Base-by-base conservation (phyloP, 176 grass and related monocot genomes). In the Raddia distichophylla region DNA sequence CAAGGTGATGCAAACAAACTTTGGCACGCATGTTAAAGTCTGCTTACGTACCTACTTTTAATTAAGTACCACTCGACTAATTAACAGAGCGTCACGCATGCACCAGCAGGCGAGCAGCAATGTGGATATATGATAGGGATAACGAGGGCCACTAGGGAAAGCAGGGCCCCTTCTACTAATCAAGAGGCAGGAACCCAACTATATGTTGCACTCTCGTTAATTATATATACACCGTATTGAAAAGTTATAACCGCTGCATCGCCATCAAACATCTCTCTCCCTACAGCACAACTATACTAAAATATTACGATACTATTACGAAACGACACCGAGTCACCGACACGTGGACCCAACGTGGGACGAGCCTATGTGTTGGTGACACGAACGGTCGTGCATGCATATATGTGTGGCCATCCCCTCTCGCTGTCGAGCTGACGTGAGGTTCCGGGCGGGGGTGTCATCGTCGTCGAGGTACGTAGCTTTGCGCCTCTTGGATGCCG, bases 21-120 rank as follows among this genome's bases (percentile, higher is more conserved):
- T 87, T 95, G 87, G 69, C 81, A 86, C 93, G 84, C 71, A 88
- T 73, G 82, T 47, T 73, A 90, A 83, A 90, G 83, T 82, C 67
- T 45, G 88, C 82, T 78, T 84, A 90, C 80, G 90, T 81, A 92
- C 22, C 40, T 32, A 44, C 56, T 83, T 81, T 73, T 68, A 2
- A 35, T 75, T 78, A 82, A 60, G 44, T 80, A 80, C 27, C 27
- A 27, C 45, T 73, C 27, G 0, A 15, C 7, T 4, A 79, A 61
- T 62, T 61, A 56, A 88, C 76, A 71, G 90, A 67, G 92, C 70
- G 74, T 83, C 60, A 88, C 65, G 60, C 37, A 40, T 51, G 52
- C 93, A 92, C 87, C 83, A 92, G 72, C 76, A 8, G 3, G 90
- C 87, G 83, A 92, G 76, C 76, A 8, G 3, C 70, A 80, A 86